These are phyloP conservation scores for Leccinum pachyderme DNA, from an alignment of 1,284 basidiomycete species.

Conservation along the genomic window DNA sequence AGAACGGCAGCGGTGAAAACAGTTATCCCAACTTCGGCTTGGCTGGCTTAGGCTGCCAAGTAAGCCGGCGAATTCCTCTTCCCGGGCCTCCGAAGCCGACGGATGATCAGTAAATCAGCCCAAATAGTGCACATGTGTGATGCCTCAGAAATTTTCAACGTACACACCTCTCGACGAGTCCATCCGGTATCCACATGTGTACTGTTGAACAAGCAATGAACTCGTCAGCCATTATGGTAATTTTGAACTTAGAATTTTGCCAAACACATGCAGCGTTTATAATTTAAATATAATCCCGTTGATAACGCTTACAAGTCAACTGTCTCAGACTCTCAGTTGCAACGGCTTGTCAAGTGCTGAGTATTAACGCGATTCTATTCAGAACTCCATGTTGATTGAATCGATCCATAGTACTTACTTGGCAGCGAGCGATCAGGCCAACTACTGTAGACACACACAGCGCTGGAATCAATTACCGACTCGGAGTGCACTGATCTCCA, in stretches of 20 bases:
- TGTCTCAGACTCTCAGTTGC: not conserved
- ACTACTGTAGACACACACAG: not conserved
- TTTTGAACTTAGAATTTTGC: not conserved
- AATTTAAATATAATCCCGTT: not conserved
- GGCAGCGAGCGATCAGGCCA: not conserved
- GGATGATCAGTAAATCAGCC: slow-evolving; percentile 1
- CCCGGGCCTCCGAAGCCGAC: not conserved
- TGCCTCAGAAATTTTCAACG: not conserved
- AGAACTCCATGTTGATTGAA: not conserved
- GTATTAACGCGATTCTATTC: not conserved
- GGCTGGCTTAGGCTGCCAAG: not conserved
- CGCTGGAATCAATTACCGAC: not conserved
- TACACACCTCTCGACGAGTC: not conserved
- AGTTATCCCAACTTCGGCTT: not conserved
- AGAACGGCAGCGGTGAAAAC: not conserved
- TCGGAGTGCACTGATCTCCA: not conserved
- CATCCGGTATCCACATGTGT: not conserved
- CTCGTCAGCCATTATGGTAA: not conserved
- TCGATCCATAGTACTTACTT: not conserved
- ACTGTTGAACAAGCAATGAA: not conserved
- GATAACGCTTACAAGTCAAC: not conserved
- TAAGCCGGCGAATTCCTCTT: not conserved
- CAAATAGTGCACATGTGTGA: not conserved
- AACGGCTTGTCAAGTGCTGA: not conserved
- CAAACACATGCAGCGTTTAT: not conserved